These are phyloP conservation scores for Viola odorata DNA, from an alignment of 345 rosid species.

Conservation along the genomic window DNA sequence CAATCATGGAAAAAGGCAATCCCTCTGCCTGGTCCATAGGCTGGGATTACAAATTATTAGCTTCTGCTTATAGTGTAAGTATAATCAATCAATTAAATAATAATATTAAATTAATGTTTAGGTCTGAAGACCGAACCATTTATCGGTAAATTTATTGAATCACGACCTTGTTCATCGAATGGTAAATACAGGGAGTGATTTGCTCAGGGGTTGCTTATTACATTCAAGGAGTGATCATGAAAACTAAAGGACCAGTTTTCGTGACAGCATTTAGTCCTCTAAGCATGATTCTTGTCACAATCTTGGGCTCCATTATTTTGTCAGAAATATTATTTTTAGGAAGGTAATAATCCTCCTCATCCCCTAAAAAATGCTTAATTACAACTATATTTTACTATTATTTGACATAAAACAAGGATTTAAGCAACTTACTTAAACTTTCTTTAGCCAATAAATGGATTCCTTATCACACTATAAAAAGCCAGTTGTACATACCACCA, in stretches of 20 bases:
- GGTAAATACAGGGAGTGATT: conserved; percentile 48
- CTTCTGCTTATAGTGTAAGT: conserved; percentile 43
- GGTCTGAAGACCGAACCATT: neutral
- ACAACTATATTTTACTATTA: neutral
- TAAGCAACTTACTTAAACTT: too few species aligned
- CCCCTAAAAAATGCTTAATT: neutral
- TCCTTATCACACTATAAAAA: too few species aligned
- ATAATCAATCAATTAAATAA: too few species aligned
- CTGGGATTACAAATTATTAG: conserved; percentile 36
- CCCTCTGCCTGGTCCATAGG: conserved; percentile 46
- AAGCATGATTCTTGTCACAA: conserved; percentile 52
- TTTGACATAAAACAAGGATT: too few species aligned
- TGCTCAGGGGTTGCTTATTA: conserved; percentile 51
- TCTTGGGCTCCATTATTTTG: conserved; percentile 50
- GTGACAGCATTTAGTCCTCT: conserved; percentile 62
- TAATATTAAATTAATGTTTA: too few species aligned
- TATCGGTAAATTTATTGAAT: too few species aligned
- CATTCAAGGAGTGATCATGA: conserved; percentile 52
- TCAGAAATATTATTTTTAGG: conserved; percentile 43
- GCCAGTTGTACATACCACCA: too few species aligned
- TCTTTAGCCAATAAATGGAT: too few species aligned
- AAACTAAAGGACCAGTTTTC: conserved; percentile 59
- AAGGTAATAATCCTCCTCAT: conserved; percentile 27
- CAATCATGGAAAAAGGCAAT: conserved; percentile 43
- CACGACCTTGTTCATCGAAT: too few species aligned